phyloP scores from a whole-genome alignment of 169 alveolate species.

The Eimeria tenella region DNA sequence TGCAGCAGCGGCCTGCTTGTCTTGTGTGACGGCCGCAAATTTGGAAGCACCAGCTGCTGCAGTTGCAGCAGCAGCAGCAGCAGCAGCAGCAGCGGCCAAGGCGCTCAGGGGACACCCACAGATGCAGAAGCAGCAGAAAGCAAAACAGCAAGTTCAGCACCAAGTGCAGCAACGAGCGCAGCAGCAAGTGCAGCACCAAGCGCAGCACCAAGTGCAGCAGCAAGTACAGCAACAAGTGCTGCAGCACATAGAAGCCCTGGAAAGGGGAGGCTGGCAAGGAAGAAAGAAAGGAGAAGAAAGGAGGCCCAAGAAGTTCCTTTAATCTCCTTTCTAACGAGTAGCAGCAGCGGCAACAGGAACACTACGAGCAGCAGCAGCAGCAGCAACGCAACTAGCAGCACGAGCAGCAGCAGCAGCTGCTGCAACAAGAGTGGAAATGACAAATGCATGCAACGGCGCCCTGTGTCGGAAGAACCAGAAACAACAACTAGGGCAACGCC shows the following conservation, averaged over 20 bases:
- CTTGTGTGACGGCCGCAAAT: conserved; percentile 56
- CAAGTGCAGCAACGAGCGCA: background rate
- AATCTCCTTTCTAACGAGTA: background rate
- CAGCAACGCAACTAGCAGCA: background rate
- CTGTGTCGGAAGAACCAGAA: background rate
- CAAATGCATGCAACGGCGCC: background rate
- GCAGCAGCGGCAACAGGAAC: background rate
- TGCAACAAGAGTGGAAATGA: background rate
- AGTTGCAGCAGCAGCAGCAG: background rate
- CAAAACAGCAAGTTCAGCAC: background rate
- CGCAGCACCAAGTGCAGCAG: background rate
- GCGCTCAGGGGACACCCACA: background rate
- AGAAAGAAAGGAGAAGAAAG: conserved; percentile 55
- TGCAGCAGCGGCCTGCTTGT: conserved; percentile 62
- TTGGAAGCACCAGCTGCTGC: conserved; percentile 43
- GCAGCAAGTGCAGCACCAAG: conserved; percentile 3
- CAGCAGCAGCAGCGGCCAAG: conserved; percentile 1
- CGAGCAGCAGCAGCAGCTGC: background rate
- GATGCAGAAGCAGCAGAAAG: background rate
- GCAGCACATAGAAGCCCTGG: background rate
- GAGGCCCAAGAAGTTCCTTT: conserved; percentile 71
- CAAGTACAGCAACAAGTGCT: background rate
- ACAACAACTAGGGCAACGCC: background rate
- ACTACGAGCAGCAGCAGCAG: conserved; percentile 3
- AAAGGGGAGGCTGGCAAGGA: conserved; percentile 20